phyloP scores from a whole-genome alignment of 176 grass and related monocot genomes.

The Musa itinerans region DNA sequence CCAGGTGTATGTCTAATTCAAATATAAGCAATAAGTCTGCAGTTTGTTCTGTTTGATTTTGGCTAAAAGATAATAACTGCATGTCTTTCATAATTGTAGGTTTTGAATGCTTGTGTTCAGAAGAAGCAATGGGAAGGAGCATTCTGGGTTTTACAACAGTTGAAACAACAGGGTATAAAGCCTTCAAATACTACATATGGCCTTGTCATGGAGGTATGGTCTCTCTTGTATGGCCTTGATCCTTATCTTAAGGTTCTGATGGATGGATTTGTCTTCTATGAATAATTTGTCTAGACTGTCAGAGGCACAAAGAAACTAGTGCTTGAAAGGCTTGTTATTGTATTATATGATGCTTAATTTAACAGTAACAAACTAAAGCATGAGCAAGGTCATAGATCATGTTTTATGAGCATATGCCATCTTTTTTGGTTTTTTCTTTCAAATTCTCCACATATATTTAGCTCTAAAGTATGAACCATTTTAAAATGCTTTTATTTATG shows the following conservation, averaged over 20 bases:
- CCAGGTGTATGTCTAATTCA: background rate
- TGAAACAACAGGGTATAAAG: constrained; percentile 63
- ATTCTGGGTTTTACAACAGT: constrained; percentile 95
- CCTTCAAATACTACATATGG: constrained; percentile 95
- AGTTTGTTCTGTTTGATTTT: constrained; percentile 6
- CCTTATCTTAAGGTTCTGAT: background rate
- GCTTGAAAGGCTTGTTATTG: background rate
- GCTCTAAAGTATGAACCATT: too few relatives aligned
- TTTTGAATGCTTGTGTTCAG: constrained; percentile 91
- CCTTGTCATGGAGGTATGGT: constrained; percentile 78
- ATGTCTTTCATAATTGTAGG: constrained; percentile 32
- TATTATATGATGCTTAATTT: background rate
- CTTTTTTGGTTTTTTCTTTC: background rate
- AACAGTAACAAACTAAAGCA: background rate
- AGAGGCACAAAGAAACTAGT: background rate
- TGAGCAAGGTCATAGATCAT: background rate
- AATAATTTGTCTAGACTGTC: background rate
- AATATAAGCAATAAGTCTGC: background rate
- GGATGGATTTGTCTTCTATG: background rate
- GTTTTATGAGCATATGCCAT: background rate
- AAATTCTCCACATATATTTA: too few relatives aligned
- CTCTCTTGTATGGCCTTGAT: background rate
- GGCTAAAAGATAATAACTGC: constrained; percentile 12
- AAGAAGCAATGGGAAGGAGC: constrained; percentile 96
- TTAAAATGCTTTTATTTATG: too few relatives aligned